A percentile compares a stretch with the other conserved stretches of the same genome.
These are phyloP conservation scores for Cenococcum geophilum DNA, from an alignment of 495 filamentous ascomycete species.

Conservation along the genomic window DNA sequence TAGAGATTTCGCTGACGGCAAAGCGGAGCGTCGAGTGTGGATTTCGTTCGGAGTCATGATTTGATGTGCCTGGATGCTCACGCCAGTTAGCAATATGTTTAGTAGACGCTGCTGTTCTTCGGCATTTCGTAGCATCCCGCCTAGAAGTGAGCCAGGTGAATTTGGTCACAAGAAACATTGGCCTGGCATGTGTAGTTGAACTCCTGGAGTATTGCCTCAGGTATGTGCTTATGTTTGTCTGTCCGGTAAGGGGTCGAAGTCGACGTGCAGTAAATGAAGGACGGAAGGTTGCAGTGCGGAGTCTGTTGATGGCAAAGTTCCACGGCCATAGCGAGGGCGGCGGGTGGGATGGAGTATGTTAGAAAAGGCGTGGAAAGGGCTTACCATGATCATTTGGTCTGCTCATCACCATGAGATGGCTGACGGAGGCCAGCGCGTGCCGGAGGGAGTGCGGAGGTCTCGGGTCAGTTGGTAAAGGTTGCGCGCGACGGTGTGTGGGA, in stretches of 20 bases:
- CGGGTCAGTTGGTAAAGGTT: constrained; percentile 1
- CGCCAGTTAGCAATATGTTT: not conserved
- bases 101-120: not conserved
- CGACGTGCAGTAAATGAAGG: constrained; percentile 5
- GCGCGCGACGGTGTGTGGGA: not conserved
- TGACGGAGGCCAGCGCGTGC: constrained; percentile 6
- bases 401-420: constrained; percentile 26
- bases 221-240: too few species aligned
- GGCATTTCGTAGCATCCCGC: not conserved
- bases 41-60: constrained; percentile 13
- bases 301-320: not conserved
- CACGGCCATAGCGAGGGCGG: not conserved
- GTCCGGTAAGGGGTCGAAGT: too few species aligned
- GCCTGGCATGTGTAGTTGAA: too few species aligned
- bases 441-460: not conserved
- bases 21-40: constrained; percentile 19
- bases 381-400: constrained; percentile 31
- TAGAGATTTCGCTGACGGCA: constrained; percentile 20
- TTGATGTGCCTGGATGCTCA: constrained; percentile 17
- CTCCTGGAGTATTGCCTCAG: too few species aligned
- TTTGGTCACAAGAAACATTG: not conserved
- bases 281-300: constrained; percentile 13
- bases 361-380: constrained; percentile 15
- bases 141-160: not conserved
- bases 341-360: constrained; percentile 8